These are phyloP conservation scores for Vaccinium corymbosum DNA, from an alignment of 148 eudicot genomes.

Conservation along the genomic window DNA sequence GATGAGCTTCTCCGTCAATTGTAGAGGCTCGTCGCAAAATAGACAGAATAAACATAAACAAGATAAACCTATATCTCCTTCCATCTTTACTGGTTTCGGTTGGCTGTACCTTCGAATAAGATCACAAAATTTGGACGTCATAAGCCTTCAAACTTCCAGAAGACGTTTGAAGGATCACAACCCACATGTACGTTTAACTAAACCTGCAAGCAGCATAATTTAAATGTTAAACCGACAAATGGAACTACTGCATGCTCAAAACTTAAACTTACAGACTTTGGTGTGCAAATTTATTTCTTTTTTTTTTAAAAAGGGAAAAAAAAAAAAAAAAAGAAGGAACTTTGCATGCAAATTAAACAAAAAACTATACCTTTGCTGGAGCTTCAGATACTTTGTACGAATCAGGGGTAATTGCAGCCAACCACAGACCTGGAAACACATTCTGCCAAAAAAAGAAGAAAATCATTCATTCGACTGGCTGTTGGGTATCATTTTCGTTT, in stretches of 20 bases:
- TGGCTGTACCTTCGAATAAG: slow-evolving; percentile 24
- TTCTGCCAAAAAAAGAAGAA: slow-evolving; percentile 23
- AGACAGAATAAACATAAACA: slow-evolving; percentile 3
- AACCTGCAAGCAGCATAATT: slow-evolving; percentile 25
- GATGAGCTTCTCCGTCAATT: slow-evolving; percentile 8
- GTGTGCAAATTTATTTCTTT: too few species aligned
- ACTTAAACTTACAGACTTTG: neutral
- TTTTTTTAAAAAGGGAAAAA: too few species aligned
- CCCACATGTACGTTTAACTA: slow-evolving; percentile 10
- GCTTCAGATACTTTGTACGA: slow-evolving; percentile 34
- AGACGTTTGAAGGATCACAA: slow-evolving; percentile 14
- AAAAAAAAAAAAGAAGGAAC: neutral
- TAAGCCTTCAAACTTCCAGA: slow-evolving; percentile 16
- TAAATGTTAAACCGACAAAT: neutral
- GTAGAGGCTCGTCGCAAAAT: slow-evolving; percentile 11
- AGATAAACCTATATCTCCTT: slow-evolving; percentile 17
- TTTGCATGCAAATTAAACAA: neutral
- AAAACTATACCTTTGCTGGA: slow-evolving; percentile 28
- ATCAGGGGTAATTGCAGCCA: slow-evolving; percentile 32
- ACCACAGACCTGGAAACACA: slow-evolving; percentile 39
- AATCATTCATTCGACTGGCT: neutral
- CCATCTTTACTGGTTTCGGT: slow-evolving; percentile 21
- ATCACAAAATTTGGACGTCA: slow-evolving; percentile 20
- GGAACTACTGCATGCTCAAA: neutral
- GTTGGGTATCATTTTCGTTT: neutral